phyloP scores from a whole-genome alignment of 352 stramenopile genomes.

The Pythium sp. region DNA sequence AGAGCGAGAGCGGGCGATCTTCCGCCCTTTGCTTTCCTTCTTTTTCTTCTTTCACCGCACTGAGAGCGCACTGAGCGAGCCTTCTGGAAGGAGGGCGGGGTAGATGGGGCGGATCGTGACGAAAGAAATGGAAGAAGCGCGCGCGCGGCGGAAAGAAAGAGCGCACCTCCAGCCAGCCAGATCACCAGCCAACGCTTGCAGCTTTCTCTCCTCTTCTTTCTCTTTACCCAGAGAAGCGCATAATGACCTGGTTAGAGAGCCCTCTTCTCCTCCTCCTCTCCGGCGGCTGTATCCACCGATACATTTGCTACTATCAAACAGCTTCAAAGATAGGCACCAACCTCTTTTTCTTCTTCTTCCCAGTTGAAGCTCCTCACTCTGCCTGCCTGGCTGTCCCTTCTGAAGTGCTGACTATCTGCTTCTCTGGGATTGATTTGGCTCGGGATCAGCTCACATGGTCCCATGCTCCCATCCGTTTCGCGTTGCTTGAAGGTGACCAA shows the following conservation, averaged over 20 bases:
- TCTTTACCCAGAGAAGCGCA: neutral
- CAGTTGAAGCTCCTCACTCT: neutral
- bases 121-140: constrained; percentile 8
- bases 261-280: neutral
- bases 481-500: neutral
- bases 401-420: constrained; percentile 10
- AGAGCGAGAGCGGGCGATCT: neutral
- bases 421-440: constrained; percentile 1
- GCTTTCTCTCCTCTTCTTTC: neutral
- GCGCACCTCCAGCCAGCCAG: too few relatives aligned
- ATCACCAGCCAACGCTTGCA: neutral
- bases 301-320: neutral
- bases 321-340: neutral
- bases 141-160: neutral
- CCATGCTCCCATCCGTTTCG: neutral
- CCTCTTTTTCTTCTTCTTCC: neutral
- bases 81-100: neutral
- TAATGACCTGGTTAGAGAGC: neutral
- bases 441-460: neutral
- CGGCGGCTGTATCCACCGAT: neutral
- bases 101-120: neutral
- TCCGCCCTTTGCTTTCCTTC: neutral
- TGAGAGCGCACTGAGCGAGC: neutral
- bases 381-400: constrained; percentile 2
- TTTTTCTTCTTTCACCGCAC: constrained; percentile 1